Conservation (phyloP, 1,284 basidiomycete species). For the Erythrobasidium hasegawianum region DNA sequence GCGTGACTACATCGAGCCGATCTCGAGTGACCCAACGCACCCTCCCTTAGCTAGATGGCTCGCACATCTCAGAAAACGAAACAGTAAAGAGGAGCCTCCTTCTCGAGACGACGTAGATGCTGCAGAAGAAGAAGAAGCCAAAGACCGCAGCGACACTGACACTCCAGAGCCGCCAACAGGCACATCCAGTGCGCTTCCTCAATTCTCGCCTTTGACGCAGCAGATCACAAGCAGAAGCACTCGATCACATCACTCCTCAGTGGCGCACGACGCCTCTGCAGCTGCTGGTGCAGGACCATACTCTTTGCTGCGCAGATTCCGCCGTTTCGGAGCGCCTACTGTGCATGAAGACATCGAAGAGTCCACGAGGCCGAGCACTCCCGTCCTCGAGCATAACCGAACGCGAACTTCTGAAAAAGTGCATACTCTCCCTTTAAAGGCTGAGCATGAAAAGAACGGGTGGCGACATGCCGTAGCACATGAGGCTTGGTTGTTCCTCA, state of each 20-base stretch:
- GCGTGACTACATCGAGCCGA: constrained; percentile 1
- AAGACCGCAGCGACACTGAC: not conserved
- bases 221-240: not conserved
- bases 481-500: not conserved
- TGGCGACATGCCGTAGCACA: not conserved
- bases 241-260: not conserved
- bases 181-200: not conserved
- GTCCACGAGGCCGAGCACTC: not conserved
- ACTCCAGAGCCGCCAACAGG: not conserved
- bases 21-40: not conserved
- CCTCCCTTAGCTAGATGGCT: not conserved
- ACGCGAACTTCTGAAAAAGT: not conserved
- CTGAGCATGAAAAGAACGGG: not conserved
- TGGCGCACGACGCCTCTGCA: not conserved
- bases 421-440: not conserved
- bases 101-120: not conserved
- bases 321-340: not conserved
- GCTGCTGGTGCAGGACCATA: constrained; percentile 2
- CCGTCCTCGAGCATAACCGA: not conserved
- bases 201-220: not conserved
- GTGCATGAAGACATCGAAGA: not conserved
- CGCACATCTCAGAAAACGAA: not conserved
- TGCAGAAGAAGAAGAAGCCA: not conserved
- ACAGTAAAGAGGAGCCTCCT: not conserved
- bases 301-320: not conserved